Conservation (phyloP, 2,329 filamentous ascomycete species). For the Xylaria sp. region DNA sequence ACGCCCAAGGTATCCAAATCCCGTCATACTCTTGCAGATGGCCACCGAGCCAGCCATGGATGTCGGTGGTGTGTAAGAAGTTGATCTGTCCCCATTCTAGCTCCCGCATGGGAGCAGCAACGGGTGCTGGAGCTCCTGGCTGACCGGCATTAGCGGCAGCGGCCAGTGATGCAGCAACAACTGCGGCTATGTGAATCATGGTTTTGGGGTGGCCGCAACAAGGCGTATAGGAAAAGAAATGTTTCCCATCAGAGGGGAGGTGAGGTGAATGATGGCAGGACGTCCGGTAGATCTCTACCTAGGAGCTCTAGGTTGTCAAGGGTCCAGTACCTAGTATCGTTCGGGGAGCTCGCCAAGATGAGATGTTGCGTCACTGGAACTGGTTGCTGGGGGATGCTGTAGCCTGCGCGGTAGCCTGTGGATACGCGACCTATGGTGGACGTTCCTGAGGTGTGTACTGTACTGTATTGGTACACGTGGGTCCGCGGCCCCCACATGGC, state of each 20-base stretch:
- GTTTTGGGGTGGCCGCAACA: conserved; percentile 9
- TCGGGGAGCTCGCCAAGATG: neutral
- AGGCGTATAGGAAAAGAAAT: neutral
- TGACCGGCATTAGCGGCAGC: conserved; percentile 62
- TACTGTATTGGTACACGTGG: too few relatives aligned
- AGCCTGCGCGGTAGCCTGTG: too few relatives aligned
- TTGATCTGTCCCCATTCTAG: conserved; percentile 94
- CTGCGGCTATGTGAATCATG: conserved; percentile 41
- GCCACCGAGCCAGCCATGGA: conserved; percentile 93
- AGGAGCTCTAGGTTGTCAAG: neutral
- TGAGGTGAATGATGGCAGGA: neutral
- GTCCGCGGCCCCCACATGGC: too few relatives aligned
- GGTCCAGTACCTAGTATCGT: neutral
- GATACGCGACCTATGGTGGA: too few relatives aligned
- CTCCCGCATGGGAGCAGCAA: conserved; percentile 80
- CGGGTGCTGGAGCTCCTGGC: conserved; percentile 77
- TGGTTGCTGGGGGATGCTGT: neutral
- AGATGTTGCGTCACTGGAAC: conserved; percentile 7
- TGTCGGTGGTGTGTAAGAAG: conserved; percentile 95
- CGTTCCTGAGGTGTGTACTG: too few relatives aligned
- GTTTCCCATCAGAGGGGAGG: conserved; percentile 18
- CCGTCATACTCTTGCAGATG: conserved; percentile 83
- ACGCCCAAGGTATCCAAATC: neutral
- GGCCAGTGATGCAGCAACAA: conserved; percentile 49
- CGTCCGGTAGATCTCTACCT: too few relatives aligned